A percentile compares a stretch with the other conserved stretches of the same genome.
Evolutionary conservation across 768 basidiomycete genomes (phyloP).

Genomic region (Mycena leptocephala): DNA sequence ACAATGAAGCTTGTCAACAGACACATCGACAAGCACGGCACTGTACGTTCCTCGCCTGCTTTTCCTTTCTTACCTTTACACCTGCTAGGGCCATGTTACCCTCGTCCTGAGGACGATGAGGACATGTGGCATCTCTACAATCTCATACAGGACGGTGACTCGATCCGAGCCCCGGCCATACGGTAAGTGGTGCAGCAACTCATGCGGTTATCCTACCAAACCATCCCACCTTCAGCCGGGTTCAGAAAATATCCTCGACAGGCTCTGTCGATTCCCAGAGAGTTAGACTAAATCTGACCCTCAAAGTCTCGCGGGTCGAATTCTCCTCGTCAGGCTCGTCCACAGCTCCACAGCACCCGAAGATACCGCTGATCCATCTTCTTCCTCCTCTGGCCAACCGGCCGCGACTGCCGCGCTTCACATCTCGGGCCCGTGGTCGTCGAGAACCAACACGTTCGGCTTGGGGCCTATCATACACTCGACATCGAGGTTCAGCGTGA

Average conservation of each 20-base stretch:
- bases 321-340: slow-evolving; percentile 76
- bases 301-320: slow-evolving; percentile 84
- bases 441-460: slow-evolving; percentile 92
- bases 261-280: slow-evolving; percentile 96
- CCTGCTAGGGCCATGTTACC: slow-evolving; percentile 89
- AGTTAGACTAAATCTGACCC: slow-evolving; percentile 87
- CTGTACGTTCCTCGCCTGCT: slow-evolving; percentile 64
- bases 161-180: slow-evolving; percentile 89
- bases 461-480: slow-evolving; percentile 96
- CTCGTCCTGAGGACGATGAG: slow-evolving; percentile 98
- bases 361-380: slow-evolving; percentile 50
- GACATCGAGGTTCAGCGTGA: slow-evolving; percentile 94
- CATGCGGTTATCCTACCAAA: background rate
- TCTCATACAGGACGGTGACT: slow-evolving; percentile 91
- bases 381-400: slow-evolving; percentile 48
- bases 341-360: slow-evolving; percentile 65
- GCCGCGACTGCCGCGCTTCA: slow-evolving; percentile 78
- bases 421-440: slow-evolving; percentile 85
- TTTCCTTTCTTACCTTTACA: slow-evolving; percentile 30
- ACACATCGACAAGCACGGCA: slow-evolving; percentile 87
- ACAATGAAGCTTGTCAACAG: slow-evolving; percentile 90
- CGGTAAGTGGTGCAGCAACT: slow-evolving; percentile 62
- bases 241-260: slow-evolving; percentile 92
- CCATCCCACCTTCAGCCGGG: slow-evolving; percentile 68
- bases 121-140: slow-evolving; percentile 99